A percentile compares a stretch with the other conserved stretches of the same genome.
These are phyloP conservation scores for Nissolia schottii DNA, from an alignment of 306 rosid genomes.

Conservation along the genomic window DNA sequence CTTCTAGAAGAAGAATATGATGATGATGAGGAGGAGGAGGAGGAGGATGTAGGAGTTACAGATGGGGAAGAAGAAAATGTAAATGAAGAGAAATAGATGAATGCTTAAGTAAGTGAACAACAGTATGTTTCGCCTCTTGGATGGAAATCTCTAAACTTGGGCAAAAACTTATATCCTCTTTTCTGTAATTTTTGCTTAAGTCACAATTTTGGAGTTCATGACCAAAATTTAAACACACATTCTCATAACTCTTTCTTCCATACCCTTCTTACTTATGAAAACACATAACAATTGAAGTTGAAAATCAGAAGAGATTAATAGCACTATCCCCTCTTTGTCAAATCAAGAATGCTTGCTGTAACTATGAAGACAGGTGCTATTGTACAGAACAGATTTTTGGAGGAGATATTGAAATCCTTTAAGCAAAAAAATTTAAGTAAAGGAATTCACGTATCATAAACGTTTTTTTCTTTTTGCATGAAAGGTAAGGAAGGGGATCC, in stretches of 20 bases:
- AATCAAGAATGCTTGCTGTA: too few relatives aligned
- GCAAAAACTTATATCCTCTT: neutral
- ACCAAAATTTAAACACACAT: neutral
- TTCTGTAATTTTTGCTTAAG: neutral
- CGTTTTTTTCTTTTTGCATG: neutral
- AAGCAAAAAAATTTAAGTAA: too few relatives aligned
- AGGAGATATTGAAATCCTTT: too few relatives aligned
- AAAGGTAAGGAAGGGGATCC: neutral
- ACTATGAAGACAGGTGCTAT: too few relatives aligned
- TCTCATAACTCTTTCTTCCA: too few relatives aligned
- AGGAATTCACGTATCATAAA: too few relatives aligned
- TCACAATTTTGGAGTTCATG: neutral
- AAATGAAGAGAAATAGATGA: constrained; percentile 19
- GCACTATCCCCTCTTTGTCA: too few relatives aligned
- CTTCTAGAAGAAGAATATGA: neutral
- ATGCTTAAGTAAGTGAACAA: neutral
- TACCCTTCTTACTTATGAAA: too few relatives aligned
- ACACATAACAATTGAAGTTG: too few relatives aligned
- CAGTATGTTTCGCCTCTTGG: neutral
- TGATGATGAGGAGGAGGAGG: neutral
- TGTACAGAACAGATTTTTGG: too few relatives aligned
- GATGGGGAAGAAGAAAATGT: constrained; percentile 18
- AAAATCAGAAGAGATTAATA: too few relatives aligned
- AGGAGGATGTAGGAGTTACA: neutral
- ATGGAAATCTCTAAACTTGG: neutral